Percentiles rank a stretch among this genome's conserved stretches.
Conservation (phyloP, 352 stramenopile species). For the Globisporangium solare region DNA sequence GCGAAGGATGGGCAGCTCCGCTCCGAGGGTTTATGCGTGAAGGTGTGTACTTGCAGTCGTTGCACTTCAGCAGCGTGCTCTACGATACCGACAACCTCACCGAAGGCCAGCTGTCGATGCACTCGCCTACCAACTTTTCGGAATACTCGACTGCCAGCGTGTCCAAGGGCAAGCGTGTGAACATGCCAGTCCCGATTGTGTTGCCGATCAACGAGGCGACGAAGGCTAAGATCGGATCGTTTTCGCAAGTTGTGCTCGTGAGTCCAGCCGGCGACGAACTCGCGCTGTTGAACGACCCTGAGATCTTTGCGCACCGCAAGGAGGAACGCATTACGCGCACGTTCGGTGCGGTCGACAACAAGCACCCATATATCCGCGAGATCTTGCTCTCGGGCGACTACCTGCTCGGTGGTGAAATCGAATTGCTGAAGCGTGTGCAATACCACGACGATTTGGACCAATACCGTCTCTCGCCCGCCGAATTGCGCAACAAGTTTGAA, state of each 20-base stretch:
- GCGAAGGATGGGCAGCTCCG: slow-evolving; percentile 95
- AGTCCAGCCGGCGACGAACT: slow-evolving; percentile 93
- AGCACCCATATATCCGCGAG: slow-evolving; percentile 96
- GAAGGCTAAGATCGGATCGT: slow-evolving; percentile 86
- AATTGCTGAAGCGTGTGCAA: slow-evolving; percentile 92
- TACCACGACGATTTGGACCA: slow-evolving; percentile 98
- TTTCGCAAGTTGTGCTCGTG: slow-evolving; percentile 88
- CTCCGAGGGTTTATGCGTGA: slow-evolving; percentile 98
- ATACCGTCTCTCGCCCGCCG: slow-evolving; percentile 92
- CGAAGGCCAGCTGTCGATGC: slow-evolving; percentile 69
- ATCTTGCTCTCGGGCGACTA: slow-evolving; percentile 95
- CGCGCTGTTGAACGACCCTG: slow-evolving; percentile 90
- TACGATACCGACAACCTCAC: slow-evolving; percentile 96
- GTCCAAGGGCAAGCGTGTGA: slow-evolving; percentile 86
- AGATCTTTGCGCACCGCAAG: slow-evolving; percentile 97
- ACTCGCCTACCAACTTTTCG: slow-evolving; percentile 90
- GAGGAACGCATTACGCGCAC: slow-evolving; percentile 97
- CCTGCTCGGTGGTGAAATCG: slow-evolving; percentile 94
- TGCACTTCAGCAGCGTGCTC: slow-evolving; percentile 97
- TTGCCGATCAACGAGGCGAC: slow-evolving; percentile 92
- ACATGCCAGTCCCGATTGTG: slow-evolving; percentile 97
- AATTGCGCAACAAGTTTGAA: slow-evolving; percentile 93
- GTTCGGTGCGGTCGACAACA: slow-evolving; percentile 95
- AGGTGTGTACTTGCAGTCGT: slow-evolving; percentile 93
- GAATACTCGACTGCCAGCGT: slow-evolving; percentile 85